Base-by-base conservation (phyloP, 495 filamentous ascomycete species). In the Choiromyces venosus region DNA sequence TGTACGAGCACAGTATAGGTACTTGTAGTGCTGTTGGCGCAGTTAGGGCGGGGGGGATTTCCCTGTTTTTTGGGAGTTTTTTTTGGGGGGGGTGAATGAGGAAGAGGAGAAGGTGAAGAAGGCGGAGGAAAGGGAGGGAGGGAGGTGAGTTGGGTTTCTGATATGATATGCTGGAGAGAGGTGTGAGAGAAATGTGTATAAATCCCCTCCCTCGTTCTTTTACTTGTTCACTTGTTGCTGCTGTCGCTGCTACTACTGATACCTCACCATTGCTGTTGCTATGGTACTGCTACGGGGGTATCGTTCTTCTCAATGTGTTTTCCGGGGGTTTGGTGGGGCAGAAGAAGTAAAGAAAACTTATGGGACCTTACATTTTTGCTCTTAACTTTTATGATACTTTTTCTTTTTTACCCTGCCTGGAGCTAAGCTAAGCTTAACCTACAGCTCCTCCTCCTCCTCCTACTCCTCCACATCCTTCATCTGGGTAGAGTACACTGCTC, bases 171-270 rank as follows among this genome's bases (percentile, higher is more conserved):
- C 16, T 61, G 52, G 52, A 29, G 52, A 61, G 52, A 61, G 29
- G 29, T 61, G 52, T 61, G 52, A 61, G 52, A 29, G 52, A 61
- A 61, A 61, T 61, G 25, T 61, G 52, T 61, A 61, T 61, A 61
- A 61, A 61, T 61, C 52, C 52, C 52, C 52, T 61, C 52, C 52
- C n/a, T 61, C 52, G 52, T 61, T 61, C 52, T 61, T 61, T 61
- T 29, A 29, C 52, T 29, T 56, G 46, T 25, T 61, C 52, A 61
- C 25, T 61, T 29, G 25, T 29, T 10, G n/a, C 52, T 61, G 25
- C 16, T 29, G 52, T 25, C 29, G 25, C 52, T 25, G n/a, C 52
- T 61, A 61, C 52, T 61, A 4, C n/a, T 61, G 52, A 61, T 61
- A 29, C 12, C n/a, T 29, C 52, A 9, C n/a, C 10, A 61, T 61